Evolutionary conservation across 257 asterid genomes (phyloP).

Genomic region (Catharanthus roseus): DNA sequence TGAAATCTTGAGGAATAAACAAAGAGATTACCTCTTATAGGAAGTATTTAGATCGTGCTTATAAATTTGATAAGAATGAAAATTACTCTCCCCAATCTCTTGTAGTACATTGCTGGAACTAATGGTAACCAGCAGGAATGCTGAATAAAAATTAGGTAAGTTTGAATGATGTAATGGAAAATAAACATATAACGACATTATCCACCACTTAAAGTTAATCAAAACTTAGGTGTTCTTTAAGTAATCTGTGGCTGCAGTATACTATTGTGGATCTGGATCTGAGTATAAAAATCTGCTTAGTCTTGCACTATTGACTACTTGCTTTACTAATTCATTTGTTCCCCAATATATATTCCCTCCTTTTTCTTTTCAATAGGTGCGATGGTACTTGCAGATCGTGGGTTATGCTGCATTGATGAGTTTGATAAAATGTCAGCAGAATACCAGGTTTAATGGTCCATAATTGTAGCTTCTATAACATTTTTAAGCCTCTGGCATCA

Average conservation of each 20-base stretch:
- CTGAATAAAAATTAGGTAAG: neutral
- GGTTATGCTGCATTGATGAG: constrained; percentile 96
- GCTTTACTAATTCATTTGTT: constrained; percentile 7
- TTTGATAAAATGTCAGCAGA: constrained; percentile 97
- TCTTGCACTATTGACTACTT: neutral
- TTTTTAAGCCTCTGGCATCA: constrained; percentile 18
- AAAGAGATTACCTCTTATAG: neutral
- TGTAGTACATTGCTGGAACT: neutral
- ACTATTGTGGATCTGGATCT: neutral
- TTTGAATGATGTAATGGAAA: neutral
- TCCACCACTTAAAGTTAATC: neutral
- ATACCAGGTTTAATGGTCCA: constrained; percentile 64
- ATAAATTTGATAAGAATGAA: neutral
- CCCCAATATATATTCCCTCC: constrained; percentile 10
- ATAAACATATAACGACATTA: neutral
- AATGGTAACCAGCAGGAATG: neutral
- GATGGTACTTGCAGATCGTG: constrained; percentile 98
- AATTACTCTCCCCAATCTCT: neutral
- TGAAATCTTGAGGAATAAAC: neutral
- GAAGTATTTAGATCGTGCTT: neutral
- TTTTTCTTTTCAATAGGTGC: constrained; percentile 53
- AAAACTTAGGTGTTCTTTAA: neutral
- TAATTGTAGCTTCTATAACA: constrained; percentile 9
- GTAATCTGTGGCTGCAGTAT: constrained; percentile 2
- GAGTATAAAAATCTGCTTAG: neutral